A percentile compares a stretch with the other conserved stretches of the same genome.
Conservation (phyloP, 805 yeast species). For the Spathaspora boniae region DNA sequence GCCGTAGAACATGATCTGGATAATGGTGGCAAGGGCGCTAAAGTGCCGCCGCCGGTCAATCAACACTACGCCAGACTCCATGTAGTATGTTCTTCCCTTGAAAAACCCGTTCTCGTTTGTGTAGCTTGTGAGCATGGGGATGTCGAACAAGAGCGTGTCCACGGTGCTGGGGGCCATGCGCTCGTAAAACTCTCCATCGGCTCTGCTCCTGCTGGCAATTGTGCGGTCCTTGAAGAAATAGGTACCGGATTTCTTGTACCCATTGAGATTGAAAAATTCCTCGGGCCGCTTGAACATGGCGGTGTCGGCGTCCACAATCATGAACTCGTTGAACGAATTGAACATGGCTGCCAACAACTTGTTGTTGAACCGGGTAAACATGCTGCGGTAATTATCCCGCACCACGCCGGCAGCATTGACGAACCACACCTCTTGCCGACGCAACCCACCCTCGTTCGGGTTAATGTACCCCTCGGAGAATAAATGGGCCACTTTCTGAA, state of each 20-base stretch:
- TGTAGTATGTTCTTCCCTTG: constrained; percentile 35
- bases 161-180: no score
- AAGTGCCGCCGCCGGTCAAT: constrained; percentile 22
- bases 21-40: constrained; percentile 19
- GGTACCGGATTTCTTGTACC: constrained; percentile 13
- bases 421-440: constrained; percentile 23
- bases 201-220: no score
- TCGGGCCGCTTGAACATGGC: constrained; percentile 26
- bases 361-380: constrained; percentile 27
- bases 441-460: constrained; percentile 18
- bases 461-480: constrained; percentile 7
- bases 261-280: constrained; percentile 12
- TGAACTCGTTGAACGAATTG: constrained; percentile 27
- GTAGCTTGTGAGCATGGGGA: constrained; percentile 27
- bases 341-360: constrained; percentile 32
- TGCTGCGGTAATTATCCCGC: constrained; percentile 11
- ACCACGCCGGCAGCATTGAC: constrained; percentile 19
- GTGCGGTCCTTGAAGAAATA: constrained; percentile 15
- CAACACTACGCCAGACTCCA: constrained; percentile 28
- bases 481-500: constrained; percentile 17
- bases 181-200: no score
- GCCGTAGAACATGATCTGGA: constrained; percentile 21
- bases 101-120: constrained; percentile 26
- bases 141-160: constrained; percentile 35
- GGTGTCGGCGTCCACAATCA: constrained; percentile 37